Evolutionary conservation across 805 yeast species (phyloP).

Genomic region (Candida incommunis): DNA sequence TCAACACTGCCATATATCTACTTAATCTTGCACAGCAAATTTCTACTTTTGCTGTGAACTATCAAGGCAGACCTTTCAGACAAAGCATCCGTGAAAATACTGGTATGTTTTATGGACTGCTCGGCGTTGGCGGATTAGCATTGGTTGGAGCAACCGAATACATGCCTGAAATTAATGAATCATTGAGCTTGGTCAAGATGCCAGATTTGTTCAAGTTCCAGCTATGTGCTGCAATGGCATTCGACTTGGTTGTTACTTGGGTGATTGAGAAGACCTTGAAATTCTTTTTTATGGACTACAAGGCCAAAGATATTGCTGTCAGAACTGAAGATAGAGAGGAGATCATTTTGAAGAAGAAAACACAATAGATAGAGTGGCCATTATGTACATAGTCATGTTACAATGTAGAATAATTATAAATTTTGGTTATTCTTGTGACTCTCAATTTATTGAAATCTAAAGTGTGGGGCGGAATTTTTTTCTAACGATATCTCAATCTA

Average conservation of each 20-base stretch:
- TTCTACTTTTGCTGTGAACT: conserved; percentile 93
- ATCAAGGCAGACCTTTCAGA: conserved; percentile 93
- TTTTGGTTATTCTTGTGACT: neutral
- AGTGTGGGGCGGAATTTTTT: neutral
- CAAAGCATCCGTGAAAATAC: conserved; percentile 80
- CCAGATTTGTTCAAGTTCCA: conserved; percentile 53
- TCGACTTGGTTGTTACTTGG: conserved; percentile 70
- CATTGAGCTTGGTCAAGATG: conserved; percentile 88
- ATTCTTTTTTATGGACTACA: conserved; percentile 74
- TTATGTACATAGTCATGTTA: neutral
- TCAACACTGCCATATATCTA: conserved; percentile 92
- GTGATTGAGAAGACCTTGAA: conserved; percentile 70
- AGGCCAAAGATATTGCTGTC: conserved; percentile 80
- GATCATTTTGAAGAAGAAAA: conserved; percentile 13
- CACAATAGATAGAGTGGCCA: conserved; percentile 7
- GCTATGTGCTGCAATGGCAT: conserved; percentile 54
- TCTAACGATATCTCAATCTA: neutral
- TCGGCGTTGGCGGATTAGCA: conserved; percentile 84
- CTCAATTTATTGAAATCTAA: neutral
- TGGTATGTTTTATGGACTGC: conserved; percentile 92
- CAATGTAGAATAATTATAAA: neutral
- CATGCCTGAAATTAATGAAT: conserved; percentile 85
- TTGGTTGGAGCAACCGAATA: conserved; percentile 88
- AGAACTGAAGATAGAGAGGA: conserved; percentile 18
- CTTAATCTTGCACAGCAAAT: conserved; percentile 93